Percentiles rank a stretch among this genome's conserved stretches.
These are phyloP conservation scores for Cladophialophora exuberans DNA, from an alignment of 2,329 filamentous ascomycete species.

Conservation along the genomic window DNA sequence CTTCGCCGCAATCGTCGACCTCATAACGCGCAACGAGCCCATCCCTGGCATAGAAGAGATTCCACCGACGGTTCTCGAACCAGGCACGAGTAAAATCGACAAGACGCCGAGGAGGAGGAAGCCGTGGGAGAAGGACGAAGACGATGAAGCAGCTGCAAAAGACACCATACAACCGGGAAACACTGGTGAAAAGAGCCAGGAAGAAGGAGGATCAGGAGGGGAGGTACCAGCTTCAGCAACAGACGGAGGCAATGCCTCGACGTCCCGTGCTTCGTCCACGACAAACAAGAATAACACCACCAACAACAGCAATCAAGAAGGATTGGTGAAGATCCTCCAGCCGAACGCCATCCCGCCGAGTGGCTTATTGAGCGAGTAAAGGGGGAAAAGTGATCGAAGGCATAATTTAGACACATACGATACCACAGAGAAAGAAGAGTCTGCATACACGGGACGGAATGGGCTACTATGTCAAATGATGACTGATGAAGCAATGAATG, in stretches of 20 bases:
- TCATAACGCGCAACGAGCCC: slow-evolving; percentile 79
- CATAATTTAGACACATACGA: neutral
- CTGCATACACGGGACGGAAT: neutral
- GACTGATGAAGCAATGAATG: too few species aligned
- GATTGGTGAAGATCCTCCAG: slow-evolving; percentile 33
- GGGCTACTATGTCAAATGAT: too few species aligned
- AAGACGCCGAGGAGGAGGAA: slow-evolving; percentile 59
- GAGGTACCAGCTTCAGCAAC: neutral
- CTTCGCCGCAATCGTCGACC: slow-evolving; percentile 82
- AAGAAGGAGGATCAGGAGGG: neutral
- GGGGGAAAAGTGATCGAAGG: slow-evolving; percentile 2
- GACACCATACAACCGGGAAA: too few species aligned
- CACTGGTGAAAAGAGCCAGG: too few species aligned
- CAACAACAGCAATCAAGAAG: slow-evolving; percentile 21
- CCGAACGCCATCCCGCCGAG: slow-evolving; percentile 33
- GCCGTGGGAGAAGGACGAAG: slow-evolving; percentile 77
- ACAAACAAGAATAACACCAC: neutral
- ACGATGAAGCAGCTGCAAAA: neutral
- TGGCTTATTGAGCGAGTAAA: slow-evolving; percentile 29
- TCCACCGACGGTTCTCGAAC: slow-evolving; percentile 72
- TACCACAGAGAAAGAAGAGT: neutral
- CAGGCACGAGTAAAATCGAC: slow-evolving; percentile 44
- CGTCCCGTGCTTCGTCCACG: too few species aligned
- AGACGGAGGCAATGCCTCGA: too few species aligned
- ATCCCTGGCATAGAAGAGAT: slow-evolving; percentile 89